Evolutionary conservation across 306 rosid species (phyloP).

Genomic region (Vigna angularis): DNA sequence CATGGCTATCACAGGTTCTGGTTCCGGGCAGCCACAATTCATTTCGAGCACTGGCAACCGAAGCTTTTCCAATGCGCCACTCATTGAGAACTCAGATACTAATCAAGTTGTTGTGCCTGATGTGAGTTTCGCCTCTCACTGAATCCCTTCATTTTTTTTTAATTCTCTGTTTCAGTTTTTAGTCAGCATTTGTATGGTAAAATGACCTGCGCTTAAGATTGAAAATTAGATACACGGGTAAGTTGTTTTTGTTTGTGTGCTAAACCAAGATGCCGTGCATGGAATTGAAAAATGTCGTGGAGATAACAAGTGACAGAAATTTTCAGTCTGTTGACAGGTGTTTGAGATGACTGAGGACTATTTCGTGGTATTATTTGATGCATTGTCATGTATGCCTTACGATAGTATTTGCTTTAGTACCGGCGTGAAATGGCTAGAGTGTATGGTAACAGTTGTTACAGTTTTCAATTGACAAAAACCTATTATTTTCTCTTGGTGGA

Average conservation of each 20-base stretch:
- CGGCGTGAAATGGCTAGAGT: too few relatives aligned
- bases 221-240: neutral
- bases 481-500: too few relatives aligned
- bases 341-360: neutral
- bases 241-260: neutral
- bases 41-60: conserved; percentile 75
- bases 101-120: conserved; percentile 88
- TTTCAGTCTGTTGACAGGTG: neutral
- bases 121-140: conserved; percentile 59
- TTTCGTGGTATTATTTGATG: neutral
- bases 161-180: neutral
- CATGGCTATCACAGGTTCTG: conserved; percentile 66
- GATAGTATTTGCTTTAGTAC: neutral
- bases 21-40: conserved; percentile 79
- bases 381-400: neutral
- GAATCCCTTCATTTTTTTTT: neutral
- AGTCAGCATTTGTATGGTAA: neutral
- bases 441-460: too few relatives aligned
- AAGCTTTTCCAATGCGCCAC: conserved; percentile 70
- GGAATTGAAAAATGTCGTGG: neutral
- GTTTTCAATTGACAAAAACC: too few relatives aligned
- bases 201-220: conserved; percentile 16
- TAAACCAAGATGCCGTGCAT: neutral
- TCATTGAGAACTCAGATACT: conserved; percentile 71
- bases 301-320: neutral